A percentile compares a stretch with the other conserved stretches of the same genome.
phyloP scores from a whole-genome alignment of 192 early-diverging fungal species.

The Backusella luteola region DNA sequence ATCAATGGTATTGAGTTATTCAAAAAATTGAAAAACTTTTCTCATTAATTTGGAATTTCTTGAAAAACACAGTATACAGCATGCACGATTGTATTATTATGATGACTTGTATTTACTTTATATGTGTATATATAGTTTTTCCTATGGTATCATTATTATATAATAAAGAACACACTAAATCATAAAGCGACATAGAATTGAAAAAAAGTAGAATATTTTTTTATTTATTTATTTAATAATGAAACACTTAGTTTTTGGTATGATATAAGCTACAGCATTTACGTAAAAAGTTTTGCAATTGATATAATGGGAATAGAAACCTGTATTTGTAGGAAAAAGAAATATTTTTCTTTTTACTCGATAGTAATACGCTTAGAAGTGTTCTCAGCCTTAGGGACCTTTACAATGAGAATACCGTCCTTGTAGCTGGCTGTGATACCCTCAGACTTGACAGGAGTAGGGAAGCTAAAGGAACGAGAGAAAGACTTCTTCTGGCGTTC shows the following conservation, averaged over 20 bases:
- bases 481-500: constrained; percentile 16
- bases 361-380: constrained; percentile 12
- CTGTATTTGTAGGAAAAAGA: not conserved
- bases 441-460: constrained; percentile 9
- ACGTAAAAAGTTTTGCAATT: not conserved
- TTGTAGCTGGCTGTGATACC: constrained; percentile 20
- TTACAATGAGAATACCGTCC: constrained; percentile 18
- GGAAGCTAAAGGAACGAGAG: constrained; percentile 23
- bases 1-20: too few relatives aligned
- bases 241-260: not conserved
- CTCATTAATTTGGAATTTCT: too few relatives aligned
- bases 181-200: too few relatives aligned
- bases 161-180: too few relatives aligned
- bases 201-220: too few relatives aligned
- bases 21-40: too few relatives aligned
- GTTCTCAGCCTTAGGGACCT: constrained; percentile 16
- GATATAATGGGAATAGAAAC: not conserved
- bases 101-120: too few relatives aligned
- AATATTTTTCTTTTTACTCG: constrained; percentile 7
- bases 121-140: too few relatives aligned
- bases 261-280: not conserved
- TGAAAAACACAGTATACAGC: too few relatives aligned
- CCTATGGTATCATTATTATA: too few relatives aligned
- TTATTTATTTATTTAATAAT: not conserved
- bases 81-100: too few relatives aligned